phyloP scores from a whole-genome alignment of 257 asterid genomes.

The Rehmannia glutinosa region DNA sequence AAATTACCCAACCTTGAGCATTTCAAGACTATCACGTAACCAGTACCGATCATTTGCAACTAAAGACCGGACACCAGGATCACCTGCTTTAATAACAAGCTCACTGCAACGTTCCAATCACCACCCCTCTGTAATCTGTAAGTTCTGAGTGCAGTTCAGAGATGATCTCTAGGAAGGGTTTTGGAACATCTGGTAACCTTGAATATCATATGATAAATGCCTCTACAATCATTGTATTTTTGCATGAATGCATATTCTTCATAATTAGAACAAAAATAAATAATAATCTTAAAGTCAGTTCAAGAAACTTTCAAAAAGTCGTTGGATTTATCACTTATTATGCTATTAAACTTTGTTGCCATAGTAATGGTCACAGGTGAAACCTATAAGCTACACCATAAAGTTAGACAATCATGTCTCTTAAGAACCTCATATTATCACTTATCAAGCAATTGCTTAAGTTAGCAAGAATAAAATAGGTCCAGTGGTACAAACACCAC shows the following conservation, averaged over 20 bases:
- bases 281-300: neutral
- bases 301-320: no score
- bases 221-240: constrained; percentile 4
- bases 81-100: constrained; percentile 72
- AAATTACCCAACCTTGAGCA: constrained; percentile 56
- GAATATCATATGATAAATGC: constrained; percentile 18
- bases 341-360: no score
- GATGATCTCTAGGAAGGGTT: constrained; percentile 63
- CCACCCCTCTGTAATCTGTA: constrained; percentile 55
- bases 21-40: constrained; percentile 87
- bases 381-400: no score
- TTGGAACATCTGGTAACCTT: constrained; percentile 97
- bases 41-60: constrained; percentile 95
- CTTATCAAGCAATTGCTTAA: no score
- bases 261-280: neutral
- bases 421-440: no score
- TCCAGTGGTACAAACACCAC: no score
- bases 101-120: constrained; percentile 84
- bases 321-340: no score
- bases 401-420: no score
- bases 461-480: no score
- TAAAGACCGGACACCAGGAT: constrained; percentile 62
- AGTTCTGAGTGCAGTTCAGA: constrained; percentile 69
- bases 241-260: neutral
- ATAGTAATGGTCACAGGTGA: no score